phyloP scores from a whole-genome alignment of 2,329 filamentous ascomycete genomes.

The Endoconidiophora laricicola region DNA sequence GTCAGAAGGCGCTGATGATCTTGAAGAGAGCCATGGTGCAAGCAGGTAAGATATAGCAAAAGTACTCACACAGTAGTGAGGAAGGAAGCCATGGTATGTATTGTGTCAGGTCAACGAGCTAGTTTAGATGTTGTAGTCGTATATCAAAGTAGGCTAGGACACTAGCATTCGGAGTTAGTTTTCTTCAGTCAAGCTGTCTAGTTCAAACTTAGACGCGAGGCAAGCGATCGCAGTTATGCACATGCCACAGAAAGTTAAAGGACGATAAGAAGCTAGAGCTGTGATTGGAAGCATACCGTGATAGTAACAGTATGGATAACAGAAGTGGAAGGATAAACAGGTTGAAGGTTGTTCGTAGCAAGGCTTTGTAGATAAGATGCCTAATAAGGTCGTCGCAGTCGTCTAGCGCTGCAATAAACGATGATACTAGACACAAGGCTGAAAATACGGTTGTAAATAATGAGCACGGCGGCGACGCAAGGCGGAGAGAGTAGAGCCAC shows the following conservation, averaged over 20 bases:
- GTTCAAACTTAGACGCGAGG: background rate
- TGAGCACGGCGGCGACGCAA: background rate
- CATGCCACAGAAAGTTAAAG: background rate
- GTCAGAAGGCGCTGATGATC: constrained; percentile 1
- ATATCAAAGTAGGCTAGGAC: background rate
- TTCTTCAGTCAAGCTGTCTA: background rate
- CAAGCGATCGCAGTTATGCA: background rate
- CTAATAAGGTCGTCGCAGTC: background rate
- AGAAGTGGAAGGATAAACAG: background rate
- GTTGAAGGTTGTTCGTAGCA: background rate
- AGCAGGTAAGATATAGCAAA: constrained; percentile 2
- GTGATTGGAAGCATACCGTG: background rate
- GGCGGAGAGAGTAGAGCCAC: background rate
- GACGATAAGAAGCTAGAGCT: too few relatives aligned
- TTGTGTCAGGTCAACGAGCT: background rate
- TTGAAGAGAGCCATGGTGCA: constrained; percentile 12
- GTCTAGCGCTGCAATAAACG: background rate
- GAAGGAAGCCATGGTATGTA: constrained; percentile 24
- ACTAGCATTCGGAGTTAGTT: constrained; percentile 1
- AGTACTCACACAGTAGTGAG: constrained; percentile 27
- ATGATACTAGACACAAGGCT: background rate
- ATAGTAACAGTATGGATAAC: constrained; percentile 1
- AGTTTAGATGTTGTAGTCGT: background rate
- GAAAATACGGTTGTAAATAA: background rate
- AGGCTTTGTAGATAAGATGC: background rate